Conservation (phyloP, 148 eudicot genomes). For the Camellia japonica region DNA sequence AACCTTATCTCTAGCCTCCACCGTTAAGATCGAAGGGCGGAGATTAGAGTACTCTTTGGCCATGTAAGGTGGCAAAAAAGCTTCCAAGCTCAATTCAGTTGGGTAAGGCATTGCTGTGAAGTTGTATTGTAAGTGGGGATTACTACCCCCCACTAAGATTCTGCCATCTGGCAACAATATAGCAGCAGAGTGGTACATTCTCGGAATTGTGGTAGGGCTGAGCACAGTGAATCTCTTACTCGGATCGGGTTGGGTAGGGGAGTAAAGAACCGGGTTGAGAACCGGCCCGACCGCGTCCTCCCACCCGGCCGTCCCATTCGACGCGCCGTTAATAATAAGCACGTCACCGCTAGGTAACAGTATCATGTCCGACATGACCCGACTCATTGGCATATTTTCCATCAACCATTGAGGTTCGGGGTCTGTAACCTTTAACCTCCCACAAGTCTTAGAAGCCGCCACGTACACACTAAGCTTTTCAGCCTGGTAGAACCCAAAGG, state of each 20-base stretch:
- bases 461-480: constrained; percentile 19
- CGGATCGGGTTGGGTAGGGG: constrained; percentile 31
- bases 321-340: constrained; percentile 71
- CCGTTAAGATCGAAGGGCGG: constrained; percentile 48
- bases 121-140: constrained; percentile 64
- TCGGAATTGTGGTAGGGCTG: constrained; percentile 48
- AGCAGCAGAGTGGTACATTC: constrained; percentile 85
- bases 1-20: constrained; percentile 26
- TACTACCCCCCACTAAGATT: constrained; percentile 80
- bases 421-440: constrained; percentile 45
- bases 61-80: constrained; percentile 62
- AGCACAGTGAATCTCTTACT: constrained; percentile 35
- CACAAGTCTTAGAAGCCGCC: constrained; percentile 52
- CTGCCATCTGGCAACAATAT: constrained; percentile 63
- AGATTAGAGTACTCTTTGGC: constrained; percentile 23
- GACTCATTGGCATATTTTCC: constrained; percentile 69
- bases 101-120: constrained; percentile 54
- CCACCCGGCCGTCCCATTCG: constrained; percentile 85
- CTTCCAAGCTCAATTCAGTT: constrained; percentile 72
- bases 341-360: constrained; percentile 71
- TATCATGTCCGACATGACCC: constrained; percentile 83
- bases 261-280: constrained; percentile 55
- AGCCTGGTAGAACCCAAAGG: constrained; percentile 45
- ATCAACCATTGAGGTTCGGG: constrained; percentile 55
- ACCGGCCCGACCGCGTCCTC: constrained; percentile 68